Evolutionary conservation across 139 green algal genomes (phyloP).

Genomic region (Pedinophyceae sp.): DNA sequence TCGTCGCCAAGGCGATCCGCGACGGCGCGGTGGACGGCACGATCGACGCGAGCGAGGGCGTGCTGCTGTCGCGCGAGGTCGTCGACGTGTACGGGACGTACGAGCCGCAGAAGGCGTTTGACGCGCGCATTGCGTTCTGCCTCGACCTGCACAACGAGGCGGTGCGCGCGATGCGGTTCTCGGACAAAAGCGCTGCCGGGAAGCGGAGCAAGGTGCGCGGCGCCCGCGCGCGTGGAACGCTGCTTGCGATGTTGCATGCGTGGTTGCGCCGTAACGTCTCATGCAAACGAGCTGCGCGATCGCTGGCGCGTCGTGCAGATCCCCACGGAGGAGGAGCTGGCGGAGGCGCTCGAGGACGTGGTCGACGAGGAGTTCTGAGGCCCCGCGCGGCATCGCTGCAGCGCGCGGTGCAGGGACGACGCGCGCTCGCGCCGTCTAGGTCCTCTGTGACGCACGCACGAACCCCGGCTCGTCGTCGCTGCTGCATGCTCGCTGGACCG

Average conservation of each 20-base stretch:
- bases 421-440: too few species aligned
- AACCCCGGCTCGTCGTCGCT: too few species aligned
- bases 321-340: conserved; percentile 65
- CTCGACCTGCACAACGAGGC: conserved; percentile 93
- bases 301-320: too few species aligned
- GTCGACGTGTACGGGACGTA: conserved; percentile 61
- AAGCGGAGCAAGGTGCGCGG: conserved; percentile 39
- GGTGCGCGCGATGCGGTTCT: conserved; percentile 48
- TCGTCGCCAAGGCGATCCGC: conserved; percentile 85
- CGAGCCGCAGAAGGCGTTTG: conserved; percentile 65
- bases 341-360: conserved; percentile 56
- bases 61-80: conserved; percentile 47
- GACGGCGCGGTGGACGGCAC: conserved; percentile 61
- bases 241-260: background rate
- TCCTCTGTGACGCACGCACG: too few species aligned
- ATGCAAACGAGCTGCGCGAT: too few species aligned
- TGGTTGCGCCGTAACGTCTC: too few species aligned
- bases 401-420: too few species aligned
- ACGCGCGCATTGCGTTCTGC: conserved; percentile 89
- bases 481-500: too few species aligned
- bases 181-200: conserved; percentile 36
- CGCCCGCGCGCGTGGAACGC: too few species aligned
- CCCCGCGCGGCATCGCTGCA: too few species aligned
- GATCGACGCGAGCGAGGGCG: conserved; percentile 61
- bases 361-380: conserved; percentile 41